phyloP scores from a whole-genome alignment of 202 grass and related monocot genomes.

The Saccharum hybrid region DNA sequence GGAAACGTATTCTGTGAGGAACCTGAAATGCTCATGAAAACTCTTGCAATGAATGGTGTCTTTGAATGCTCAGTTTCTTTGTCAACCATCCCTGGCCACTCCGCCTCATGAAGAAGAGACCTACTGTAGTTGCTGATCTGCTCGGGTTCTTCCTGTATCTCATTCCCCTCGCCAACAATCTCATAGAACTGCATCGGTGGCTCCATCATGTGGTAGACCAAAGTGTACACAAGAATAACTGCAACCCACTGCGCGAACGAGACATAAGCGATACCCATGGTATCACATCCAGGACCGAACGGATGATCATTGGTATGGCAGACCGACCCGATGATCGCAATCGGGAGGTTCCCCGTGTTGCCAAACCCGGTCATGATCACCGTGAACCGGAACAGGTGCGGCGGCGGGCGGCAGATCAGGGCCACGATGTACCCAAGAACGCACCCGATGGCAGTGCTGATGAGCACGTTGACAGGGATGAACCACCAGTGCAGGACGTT shows the following conservation, averaged over 20 bases:
- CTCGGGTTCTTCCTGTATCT: constrained; percentile 49
- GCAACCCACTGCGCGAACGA: constrained; percentile 88
- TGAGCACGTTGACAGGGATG: constrained; percentile 78
- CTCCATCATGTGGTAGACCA: constrained; percentile 96
- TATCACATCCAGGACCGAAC: constrained; percentile 61
- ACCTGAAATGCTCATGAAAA: constrained; percentile 83
- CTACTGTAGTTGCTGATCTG: constrained; percentile 67
- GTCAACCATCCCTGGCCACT: constrained; percentile 89
- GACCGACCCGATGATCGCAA: constrained; percentile 78
- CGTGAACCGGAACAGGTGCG: constrained; percentile 62
- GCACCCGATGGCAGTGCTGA: constrained; percentile 75
- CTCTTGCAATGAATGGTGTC: constrained; percentile 72
- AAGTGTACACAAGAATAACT: constrained; percentile 81
- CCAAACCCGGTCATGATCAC: constrained; percentile 93
- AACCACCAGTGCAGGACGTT: constrained; percentile 84
- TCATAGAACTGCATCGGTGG: constrained; percentile 85
- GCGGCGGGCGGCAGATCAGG: constrained; percentile 62
- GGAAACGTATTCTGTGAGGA: constrained; percentile 76
- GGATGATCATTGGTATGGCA: constrained; percentile 76
- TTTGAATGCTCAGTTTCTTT: constrained; percentile 78
- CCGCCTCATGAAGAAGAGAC: constrained; percentile 75
- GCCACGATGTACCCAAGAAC: constrained; percentile 62
- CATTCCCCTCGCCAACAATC: constrained; percentile 65
- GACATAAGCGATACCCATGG: constrained; percentile 73
- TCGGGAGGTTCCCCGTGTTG: constrained; percentile 79